These are phyloP conservation scores for Castanea sativa DNA, from an alignment of 306 rosid species.

Conservation along the genomic window DNA sequence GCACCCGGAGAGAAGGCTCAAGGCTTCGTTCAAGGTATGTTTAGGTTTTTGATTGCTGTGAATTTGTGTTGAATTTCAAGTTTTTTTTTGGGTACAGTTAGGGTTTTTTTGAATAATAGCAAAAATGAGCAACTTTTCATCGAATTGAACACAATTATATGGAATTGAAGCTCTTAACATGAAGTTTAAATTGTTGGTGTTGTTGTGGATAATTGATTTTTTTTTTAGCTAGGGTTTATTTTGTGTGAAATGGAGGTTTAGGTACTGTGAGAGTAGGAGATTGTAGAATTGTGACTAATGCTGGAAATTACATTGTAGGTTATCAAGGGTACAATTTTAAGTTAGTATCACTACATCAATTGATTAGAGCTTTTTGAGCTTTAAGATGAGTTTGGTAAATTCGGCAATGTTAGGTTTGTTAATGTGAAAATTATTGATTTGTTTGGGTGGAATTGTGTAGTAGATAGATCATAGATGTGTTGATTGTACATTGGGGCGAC, in stretches of 20 bases:
- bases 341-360: background rate
- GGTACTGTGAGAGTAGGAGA: background rate
- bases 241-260: background rate
- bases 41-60: background rate
- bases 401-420: background rate
- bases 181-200: too few relatives aligned
- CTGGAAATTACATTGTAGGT: background rate
- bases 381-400: background rate
- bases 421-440: background rate
- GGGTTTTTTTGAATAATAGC: background rate
- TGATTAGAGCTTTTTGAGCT: background rate
- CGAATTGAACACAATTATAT: too few relatives aligned
- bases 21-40: constrained; percentile 85
- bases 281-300: background rate
- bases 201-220: background rate
- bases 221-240: background rate
- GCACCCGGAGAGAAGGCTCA: constrained; percentile 95
- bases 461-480: background rate
- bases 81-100: background rate
- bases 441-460: background rate
- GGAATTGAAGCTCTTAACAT: too few relatives aligned
- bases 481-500: background rate
- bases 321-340: background rate
- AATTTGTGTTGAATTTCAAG: background rate
- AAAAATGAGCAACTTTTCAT: too few relatives aligned